A percentile compares a stretch with the other conserved stretches of the same genome.
phyloP scores from a whole-genome alignment of 441 rosid genomes.

The Croton setiger region DNA sequence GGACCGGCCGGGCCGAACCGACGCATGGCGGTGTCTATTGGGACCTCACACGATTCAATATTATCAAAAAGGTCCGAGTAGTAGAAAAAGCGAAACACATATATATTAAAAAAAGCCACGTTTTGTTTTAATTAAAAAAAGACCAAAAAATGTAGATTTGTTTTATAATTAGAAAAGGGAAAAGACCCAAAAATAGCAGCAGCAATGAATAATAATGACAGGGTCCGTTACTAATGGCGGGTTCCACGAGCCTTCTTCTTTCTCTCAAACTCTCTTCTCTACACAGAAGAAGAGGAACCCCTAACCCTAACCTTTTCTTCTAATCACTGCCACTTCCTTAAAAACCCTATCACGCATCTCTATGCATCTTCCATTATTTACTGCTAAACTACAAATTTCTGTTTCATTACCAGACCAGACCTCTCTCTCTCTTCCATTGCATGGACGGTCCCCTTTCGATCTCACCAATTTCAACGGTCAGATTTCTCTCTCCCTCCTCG shows the following conservation, averaged over 20 bases:
- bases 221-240: slow-evolving; percentile 42
- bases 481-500: slow-evolving; percentile 24
- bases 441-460: slow-evolving; percentile 34
- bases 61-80: too few relatives aligned
- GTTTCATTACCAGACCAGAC: slow-evolving; percentile 18
- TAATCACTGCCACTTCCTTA: slow-evolving; percentile 9
- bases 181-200: background rate
- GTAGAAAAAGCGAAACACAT: too few relatives aligned
- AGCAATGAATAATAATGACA: slow-evolving; percentile 1
- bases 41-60: too few relatives aligned
- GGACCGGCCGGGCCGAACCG: too few relatives aligned
- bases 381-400: slow-evolving; percentile 24
- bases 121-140: too few relatives aligned
- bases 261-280: slow-evolving; percentile 3
- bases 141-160: too few relatives aligned
- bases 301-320: background rate
- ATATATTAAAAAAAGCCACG: too few relatives aligned
- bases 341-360: slow-evolving; percentile 28
- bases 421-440: slow-evolving; percentile 17
- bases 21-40: too few relatives aligned
- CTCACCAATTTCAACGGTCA: slow-evolving; percentile 38
- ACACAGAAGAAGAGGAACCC: slow-evolving; percentile 11
- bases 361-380: slow-evolving; percentile 3
- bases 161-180: background rate
- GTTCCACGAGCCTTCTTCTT: slow-evolving; percentile 38